Evolutionary conservation across 176 grass and related monocot genomes (phyloP).

Genomic region (Cenchrus fungigraminus): DNA sequence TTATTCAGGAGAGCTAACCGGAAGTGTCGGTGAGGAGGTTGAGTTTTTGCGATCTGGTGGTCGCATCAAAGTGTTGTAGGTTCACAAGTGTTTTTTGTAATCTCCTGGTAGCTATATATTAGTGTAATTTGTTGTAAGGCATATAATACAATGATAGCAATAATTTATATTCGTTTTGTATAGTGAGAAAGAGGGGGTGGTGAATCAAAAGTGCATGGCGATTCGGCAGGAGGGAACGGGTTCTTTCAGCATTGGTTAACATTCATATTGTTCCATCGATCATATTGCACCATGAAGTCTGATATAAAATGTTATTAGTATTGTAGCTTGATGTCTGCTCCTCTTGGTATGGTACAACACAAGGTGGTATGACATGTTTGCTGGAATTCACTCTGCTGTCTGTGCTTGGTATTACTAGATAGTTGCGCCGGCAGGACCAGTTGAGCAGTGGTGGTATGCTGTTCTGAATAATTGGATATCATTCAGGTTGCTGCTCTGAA

Average conservation of each 20-base stretch:
- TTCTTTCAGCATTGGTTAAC: not conserved
- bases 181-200: constrained; percentile 38
- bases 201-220: constrained; percentile 10
- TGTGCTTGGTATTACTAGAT: not conserved
- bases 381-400: not conserved
- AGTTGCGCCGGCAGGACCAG: not conserved
- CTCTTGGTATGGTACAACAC: not conserved
- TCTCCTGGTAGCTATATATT: constrained; percentile 35
- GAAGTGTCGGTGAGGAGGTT: not conserved
- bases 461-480: constrained; percentile 13
- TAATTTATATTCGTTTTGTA: constrained; percentile 60
- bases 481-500: constrained; percentile 1
- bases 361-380: not conserved
- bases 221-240: not conserved
- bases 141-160: constrained; percentile 40
- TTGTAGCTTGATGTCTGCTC: not conserved
- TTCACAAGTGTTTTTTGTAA: constrained; percentile 30
- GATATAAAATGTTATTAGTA: not conserved
- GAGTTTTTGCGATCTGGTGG: constrained; percentile 37
- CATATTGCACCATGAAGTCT: not conserved
- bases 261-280: not conserved
- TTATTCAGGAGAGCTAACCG: constrained; percentile 44
- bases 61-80: constrained; percentile 48
- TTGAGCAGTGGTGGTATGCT: not conserved
- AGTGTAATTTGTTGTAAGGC: constrained; percentile 56